Evolutionary conservation across 2,329 filamentous ascomycete species (phyloP).

Genomic region (Claviceps pazoutovae): DNA sequence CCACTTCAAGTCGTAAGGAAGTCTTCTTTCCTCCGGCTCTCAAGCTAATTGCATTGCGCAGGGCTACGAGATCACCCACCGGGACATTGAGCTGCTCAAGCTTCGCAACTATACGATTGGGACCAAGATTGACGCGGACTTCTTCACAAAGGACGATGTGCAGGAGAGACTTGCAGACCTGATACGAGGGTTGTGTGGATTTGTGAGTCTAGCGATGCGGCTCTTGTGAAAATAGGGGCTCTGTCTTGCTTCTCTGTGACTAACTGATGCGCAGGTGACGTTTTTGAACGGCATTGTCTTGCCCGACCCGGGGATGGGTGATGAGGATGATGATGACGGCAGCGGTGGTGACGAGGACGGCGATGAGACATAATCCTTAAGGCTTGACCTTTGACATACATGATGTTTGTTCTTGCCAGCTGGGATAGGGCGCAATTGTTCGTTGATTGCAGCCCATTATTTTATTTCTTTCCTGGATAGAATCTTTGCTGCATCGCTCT

Average conservation of each 20-base stretch:
- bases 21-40: not conserved
- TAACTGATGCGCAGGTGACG: constrained; percentile 37
- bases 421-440: too few species aligned
- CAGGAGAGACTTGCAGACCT: constrained; percentile 52
- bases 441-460: too few species aligned
- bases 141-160: constrained; percentile 47
- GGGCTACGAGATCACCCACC: constrained; percentile 62
- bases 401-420: constrained; percentile 19
- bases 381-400: too few species aligned
- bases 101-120: constrained; percentile 66
- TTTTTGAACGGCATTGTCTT: constrained; percentile 62
- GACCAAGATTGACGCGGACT: constrained; percentile 49
- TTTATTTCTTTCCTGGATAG: too few species aligned
- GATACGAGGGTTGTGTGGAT: constrained; percentile 57
- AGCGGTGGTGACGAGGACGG: constrained; percentile 21
- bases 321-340: constrained; percentile 29
- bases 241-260: not conserved
- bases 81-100: constrained; percentile 68
- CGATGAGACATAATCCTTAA: not conserved
- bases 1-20: not conserved
- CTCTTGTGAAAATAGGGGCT: not conserved
- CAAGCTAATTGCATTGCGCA: constrained; percentile 18
- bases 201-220: constrained; percentile 37
- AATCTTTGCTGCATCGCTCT: too few species aligned
- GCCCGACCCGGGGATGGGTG: constrained; percentile 44